phyloP scores from a whole-genome alignment of 2,329 filamentous ascomycete genomes.

The Malbranchea cinnamomea region DNA sequence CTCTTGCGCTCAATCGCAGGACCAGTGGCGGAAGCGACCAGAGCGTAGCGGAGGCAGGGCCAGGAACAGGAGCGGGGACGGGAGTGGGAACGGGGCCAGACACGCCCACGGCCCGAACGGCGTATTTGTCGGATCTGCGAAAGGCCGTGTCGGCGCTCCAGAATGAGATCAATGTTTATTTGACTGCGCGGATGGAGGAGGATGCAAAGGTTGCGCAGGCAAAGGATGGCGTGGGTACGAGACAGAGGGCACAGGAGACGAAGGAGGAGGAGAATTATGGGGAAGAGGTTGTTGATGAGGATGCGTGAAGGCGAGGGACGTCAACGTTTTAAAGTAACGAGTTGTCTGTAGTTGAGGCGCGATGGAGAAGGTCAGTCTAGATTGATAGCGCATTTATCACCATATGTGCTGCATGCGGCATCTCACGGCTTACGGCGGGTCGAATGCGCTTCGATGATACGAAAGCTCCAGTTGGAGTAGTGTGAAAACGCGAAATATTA shows the following conservation, averaged over 20 bases:
- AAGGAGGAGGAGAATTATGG: slow-evolving; percentile 54
- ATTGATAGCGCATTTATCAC: too few species aligned
- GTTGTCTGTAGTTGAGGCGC: not conserved
- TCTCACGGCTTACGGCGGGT: too few species aligned
- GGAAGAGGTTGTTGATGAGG: slow-evolving; percentile 60
- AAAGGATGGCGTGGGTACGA: slow-evolving; percentile 8
- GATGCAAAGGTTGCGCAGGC: slow-evolving; percentile 33
- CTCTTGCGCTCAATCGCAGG: slow-evolving; percentile 8
- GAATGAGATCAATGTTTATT: slow-evolving; percentile 41
- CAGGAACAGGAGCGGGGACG: too few species aligned
- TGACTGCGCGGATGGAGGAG: slow-evolving; percentile 48
- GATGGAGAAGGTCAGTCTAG: too few species aligned
- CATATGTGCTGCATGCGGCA: too few species aligned
- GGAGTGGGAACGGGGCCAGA: slow-evolving; percentile 7
- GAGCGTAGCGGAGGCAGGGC: too few species aligned
- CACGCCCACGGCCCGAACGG: slow-evolving; percentile 30
- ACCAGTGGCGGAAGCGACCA: too few species aligned
- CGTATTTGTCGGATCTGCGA: slow-evolving; percentile 39
- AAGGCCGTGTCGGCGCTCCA: slow-evolving; percentile 37
- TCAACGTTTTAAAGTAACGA: slow-evolving; percentile 5
- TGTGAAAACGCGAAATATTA: too few species aligned
- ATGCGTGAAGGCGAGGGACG: slow-evolving; percentile 14
- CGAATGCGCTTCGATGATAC: too few species aligned
- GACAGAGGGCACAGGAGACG: slow-evolving; percentile 19
- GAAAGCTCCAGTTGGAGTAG: too few species aligned